phyloP scores from a whole-genome alignment of 1,139 yeast species.

The Meyerozyma guilliermondii region DNA sequence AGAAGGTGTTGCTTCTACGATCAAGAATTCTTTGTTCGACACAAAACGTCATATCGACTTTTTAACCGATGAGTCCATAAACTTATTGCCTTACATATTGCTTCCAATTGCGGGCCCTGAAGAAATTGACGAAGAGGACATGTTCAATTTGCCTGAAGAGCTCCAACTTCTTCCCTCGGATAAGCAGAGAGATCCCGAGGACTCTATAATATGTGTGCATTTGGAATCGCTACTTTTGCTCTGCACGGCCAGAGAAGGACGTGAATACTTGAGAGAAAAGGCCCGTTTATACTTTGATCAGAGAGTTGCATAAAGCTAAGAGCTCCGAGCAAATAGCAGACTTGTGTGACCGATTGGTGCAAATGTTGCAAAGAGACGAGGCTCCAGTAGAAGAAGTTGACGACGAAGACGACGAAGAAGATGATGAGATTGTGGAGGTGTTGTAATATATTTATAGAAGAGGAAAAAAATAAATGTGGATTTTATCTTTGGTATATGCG shows the following conservation, averaged over 20 bases:
- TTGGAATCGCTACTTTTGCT: conserved; percentile 72
- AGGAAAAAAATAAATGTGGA: not conserved
- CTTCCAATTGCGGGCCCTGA: conserved; percentile 85
- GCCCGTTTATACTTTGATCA: conserved; percentile 77
- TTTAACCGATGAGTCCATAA: conserved; percentile 57
- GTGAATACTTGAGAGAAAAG: conserved; percentile 73
- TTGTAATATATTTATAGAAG: conserved; percentile 20
- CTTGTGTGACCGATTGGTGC: conserved; percentile 70
- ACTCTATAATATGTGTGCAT: conserved; percentile 62
- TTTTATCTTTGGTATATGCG: not conserved
- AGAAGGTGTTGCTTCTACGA: conserved; percentile 90
- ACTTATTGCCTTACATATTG: conserved; percentile 74
- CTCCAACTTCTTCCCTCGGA: conserved; percentile 76
- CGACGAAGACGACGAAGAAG: conserved; percentile 16
- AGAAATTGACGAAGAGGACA: conserved; percentile 74
- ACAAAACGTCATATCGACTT: conserved; percentile 60
- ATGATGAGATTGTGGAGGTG: conserved; percentile 49
- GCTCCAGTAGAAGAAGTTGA: conserved; percentile 33
- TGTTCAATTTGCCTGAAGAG: conserved; percentile 85
- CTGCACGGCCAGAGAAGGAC: conserved; percentile 65
- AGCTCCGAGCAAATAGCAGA: conserved; percentile 63
- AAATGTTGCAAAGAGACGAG: conserved; percentile 90
- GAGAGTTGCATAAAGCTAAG: conserved; percentile 76
- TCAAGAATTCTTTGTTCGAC: conserved; percentile 85
- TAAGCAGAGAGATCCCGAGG: conserved; percentile 69